Conservation (phyloP, 1,139 yeast species). For the Meyerozyma elateridarum region DNA sequence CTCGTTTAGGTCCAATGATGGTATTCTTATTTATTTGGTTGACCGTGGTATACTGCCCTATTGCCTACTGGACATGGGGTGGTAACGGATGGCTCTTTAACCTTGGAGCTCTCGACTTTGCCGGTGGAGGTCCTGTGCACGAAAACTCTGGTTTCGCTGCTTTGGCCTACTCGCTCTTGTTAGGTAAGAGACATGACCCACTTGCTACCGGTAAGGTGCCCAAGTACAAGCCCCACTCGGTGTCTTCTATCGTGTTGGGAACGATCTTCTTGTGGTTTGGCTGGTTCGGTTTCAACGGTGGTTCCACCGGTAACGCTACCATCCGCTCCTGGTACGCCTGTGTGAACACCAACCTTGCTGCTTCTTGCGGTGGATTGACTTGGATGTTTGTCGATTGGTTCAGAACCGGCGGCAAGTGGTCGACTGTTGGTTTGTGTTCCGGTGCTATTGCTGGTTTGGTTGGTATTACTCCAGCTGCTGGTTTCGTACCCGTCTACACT, state of each 20-base stretch:
- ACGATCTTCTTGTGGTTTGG: conserved; percentile 96
- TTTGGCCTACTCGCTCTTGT: conserved; percentile 80
- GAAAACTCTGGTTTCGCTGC: conserved; percentile 94
- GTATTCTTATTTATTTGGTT: conserved; percentile 88
- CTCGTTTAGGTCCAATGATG: conserved; percentile 96
- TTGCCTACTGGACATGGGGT: conserved; percentile 98
- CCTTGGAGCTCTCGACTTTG: conserved; percentile 88
- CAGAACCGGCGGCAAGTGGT: conserved; percentile 88
- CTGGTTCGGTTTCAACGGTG: conserved; percentile 98
- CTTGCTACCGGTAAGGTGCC: conserved; percentile 67
- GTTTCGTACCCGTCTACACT: conserved; percentile 87
- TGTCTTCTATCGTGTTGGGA: conserved; percentile 85
- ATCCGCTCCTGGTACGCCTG: conserved; percentile 93
- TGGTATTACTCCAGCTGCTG: conserved; percentile 97
- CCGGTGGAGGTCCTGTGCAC: conserved; percentile 99
- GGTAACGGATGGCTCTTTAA: conserved; percentile 79
- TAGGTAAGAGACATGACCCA: conserved; percentile 91
- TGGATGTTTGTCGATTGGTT: conserved; percentile 92
- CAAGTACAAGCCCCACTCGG: conserved; percentile 88
- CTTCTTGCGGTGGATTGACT: conserved; percentile 84
- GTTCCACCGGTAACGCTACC: conserved; percentile 88
- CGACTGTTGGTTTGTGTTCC: conserved; percentile 88
- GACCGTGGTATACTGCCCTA: conserved; percentile 93
- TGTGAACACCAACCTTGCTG: conserved; percentile 89
- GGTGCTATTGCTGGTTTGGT: conserved; percentile 95